A percentile compares a stretch with the other conserved stretches of the same genome.
Evolutionary conservation across 179 eudicot species (phyloP).

Genomic region (Silene noctiflora): DNA sequence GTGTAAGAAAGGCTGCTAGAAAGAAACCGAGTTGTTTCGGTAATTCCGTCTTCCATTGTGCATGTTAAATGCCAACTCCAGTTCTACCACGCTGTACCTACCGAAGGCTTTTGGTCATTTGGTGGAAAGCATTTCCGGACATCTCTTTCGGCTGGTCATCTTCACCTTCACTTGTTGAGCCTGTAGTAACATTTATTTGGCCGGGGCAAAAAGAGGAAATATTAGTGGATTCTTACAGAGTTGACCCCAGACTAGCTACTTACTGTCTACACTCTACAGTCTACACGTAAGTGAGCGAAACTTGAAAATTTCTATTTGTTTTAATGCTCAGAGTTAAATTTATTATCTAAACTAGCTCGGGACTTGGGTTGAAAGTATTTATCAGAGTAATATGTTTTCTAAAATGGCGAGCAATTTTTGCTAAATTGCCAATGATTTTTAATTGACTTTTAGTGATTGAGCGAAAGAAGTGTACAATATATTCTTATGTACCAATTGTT

Average conservation of each 20-base stretch:
- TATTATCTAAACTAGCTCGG: too few relatives aligned
- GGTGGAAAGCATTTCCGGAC: not conserved
- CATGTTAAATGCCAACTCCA: constrained; percentile 42
- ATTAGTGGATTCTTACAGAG: not conserved
- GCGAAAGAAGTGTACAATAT: not conserved
- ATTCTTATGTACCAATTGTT: not conserved
- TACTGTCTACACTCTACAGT: not conserved
- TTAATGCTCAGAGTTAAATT: not conserved
- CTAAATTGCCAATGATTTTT: not conserved
- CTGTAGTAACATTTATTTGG: not conserved
- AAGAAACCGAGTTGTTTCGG: constrained; percentile 58
- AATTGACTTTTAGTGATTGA: not conserved
- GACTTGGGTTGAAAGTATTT: not conserved
- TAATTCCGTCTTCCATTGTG: constrained; percentile 63
- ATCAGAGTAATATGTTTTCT: not conserved
- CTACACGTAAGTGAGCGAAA: not conserved
- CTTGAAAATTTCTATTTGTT: not conserved
- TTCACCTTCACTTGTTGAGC: not conserved
- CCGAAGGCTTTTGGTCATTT: not conserved
- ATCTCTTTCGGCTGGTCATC: not conserved
- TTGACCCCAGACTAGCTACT: not conserved
- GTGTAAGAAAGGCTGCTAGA: constrained; percentile 43
- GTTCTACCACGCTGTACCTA: not conserved
- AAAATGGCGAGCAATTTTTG: not conserved
- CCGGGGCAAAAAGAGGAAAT: not conserved